Evolutionary conservation across 768 basidiomycete species (phyloP), one percentile per base, ranked within the genome.

Genomic region (Tremella mesenterica): DNA sequence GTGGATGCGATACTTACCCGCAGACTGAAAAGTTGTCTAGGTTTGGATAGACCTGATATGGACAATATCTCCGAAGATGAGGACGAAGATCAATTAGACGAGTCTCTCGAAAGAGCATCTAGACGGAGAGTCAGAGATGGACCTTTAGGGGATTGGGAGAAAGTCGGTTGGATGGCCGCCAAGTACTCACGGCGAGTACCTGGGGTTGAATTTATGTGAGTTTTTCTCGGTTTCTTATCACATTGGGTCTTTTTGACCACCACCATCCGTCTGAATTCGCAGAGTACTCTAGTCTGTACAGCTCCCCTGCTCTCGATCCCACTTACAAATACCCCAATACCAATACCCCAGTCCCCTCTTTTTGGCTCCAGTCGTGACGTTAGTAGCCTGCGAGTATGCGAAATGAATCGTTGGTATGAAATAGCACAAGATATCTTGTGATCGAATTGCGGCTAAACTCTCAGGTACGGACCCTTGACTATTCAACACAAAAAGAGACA

Each of bases 391-490:
- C n/a, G n/a, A n/a, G n/a, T n/a, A n/a, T n/a, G n/a, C n/a, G n/a
- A n/a, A n/a, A n/a, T n/a, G n/a, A n/a, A n/a, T n/a, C n/a, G n/a
- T n/a, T n/a, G n/a, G n/a, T n/a, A n/a, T n/a, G n/a, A n/a, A n/a
- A n/a, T n/a, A n/a, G n/a, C n/a, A n/a, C n/a, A n/a, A n/a, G n/a
- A n/a, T n/a, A n/a, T n/a, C n/a, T n/a, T n/a, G n/a, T n/a, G n/a
- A n/a, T n/a, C n/a, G n/a, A n/a, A n/a, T n/a, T n/a, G n/a, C n/a
- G n/a, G n/a, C n/a, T n/a, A n/a, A n/a, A 56, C 56, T 8, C 12
- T 28, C 31, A 96, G 93, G 90, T 79, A 91, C 23, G 95, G 95
- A 1, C 93, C 95, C 18, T 77, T 99, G 12, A 83, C 83, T 0
- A 77, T 88, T 28, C 87, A 92, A 69, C 84, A 84, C 68, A 95